Percentiles rank a stretch among this genome's conserved stretches.
These are phyloP conservation scores for Trichoderma erinaceum DNA, from an alignment of 495 filamentous ascomycete genomes.

Conservation along the genomic window DNA sequence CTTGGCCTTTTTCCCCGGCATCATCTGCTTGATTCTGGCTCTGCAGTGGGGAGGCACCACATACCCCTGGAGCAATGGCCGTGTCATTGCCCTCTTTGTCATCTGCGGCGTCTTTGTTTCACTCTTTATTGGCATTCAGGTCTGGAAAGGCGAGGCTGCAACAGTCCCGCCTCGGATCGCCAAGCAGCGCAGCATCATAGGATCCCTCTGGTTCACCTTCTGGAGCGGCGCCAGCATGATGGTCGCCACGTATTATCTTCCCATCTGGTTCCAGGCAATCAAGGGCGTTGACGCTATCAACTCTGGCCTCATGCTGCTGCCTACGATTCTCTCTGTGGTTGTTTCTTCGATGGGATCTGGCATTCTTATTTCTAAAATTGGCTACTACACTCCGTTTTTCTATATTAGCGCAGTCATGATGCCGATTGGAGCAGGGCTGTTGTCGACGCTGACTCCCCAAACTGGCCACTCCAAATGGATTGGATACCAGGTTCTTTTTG, in stretches of 20 bases:
- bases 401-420: conserved; percentile 47
- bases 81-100: conserved; percentile 59
- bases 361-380: conserved; percentile 37
- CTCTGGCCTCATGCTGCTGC: conserved; percentile 46
- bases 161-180: conserved; percentile 65
- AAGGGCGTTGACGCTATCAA: conserved; percentile 47
- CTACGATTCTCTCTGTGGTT: conserved; percentile 35
- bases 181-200: conserved; percentile 57
- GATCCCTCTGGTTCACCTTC: conserved; percentile 44
- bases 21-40: conserved; percentile 61
- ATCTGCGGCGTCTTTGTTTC: conserved; percentile 52
- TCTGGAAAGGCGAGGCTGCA: conserved; percentile 55
- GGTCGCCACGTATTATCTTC: conserved; percentile 57
- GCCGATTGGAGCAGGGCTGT: conserved; percentile 54
- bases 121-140: conserved; percentile 54
- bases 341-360: conserved; percentile 39
- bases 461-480: conserved; percentile 54
- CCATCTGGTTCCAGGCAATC: conserved; percentile 66
- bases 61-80: conserved; percentile 54
- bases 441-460: conserved; percentile 52
- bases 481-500: conserved; percentile 60
- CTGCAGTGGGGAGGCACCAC: conserved; percentile 69
- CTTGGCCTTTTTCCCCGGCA: conserved; percentile 53
- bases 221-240: conserved; percentile 53
- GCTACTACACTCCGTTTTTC: conserved; percentile 57